Percentiles rank a stretch among this genome's conserved stretches.
Conservation (phyloP, 2,329 filamentous ascomycete species). For the Colletotrichum trifolii region DNA sequence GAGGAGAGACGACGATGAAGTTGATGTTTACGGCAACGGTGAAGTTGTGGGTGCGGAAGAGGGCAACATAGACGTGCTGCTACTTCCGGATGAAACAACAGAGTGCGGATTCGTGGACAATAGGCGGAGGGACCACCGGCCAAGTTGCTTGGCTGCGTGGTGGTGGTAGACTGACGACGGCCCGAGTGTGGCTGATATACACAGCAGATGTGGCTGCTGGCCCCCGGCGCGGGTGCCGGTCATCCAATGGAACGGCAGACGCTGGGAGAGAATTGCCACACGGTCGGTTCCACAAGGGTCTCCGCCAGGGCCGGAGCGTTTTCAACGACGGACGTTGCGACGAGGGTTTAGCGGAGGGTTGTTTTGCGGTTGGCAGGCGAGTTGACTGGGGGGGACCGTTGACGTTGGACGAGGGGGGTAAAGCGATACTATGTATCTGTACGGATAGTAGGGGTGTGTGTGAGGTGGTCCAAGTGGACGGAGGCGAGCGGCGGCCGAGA, state of each 20-base stretch:
- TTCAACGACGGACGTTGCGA: constrained; percentile 29
- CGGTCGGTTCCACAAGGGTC: constrained; percentile 28
- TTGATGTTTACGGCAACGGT: not conserved
- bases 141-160: constrained; percentile 9
- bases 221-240: constrained; percentile 13
- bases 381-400: constrained; percentile 8
- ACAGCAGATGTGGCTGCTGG: constrained; percentile 36
- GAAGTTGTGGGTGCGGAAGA: constrained; percentile 10
- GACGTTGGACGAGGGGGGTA: constrained; percentile 6
- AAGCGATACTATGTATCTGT: not conserved
- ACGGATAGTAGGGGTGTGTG: not conserved
- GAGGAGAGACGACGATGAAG: constrained; percentile 6
- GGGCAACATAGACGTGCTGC: constrained; percentile 34
- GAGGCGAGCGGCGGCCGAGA: constrained; percentile 3
- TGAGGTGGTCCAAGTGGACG: not conserved
- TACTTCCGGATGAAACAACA: constrained; percentile 8
- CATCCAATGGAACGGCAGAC: constrained; percentile 23
- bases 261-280: constrained; percentile 23
- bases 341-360: constrained; percentile 24
- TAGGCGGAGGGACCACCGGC: constrained; percentile 24
- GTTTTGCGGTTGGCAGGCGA: constrained; percentile 25
- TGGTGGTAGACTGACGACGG: constrained; percentile 17
- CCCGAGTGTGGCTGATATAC: constrained; percentile 37
- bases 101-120: constrained; percentile 11
- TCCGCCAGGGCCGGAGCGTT: constrained; percentile 33